Evolutionary conservation across 176 grass and related monocot genomes (phyloP), one percentile per base, ranked within the genome.

Genomic region (Aegilops tauschii): DNA sequence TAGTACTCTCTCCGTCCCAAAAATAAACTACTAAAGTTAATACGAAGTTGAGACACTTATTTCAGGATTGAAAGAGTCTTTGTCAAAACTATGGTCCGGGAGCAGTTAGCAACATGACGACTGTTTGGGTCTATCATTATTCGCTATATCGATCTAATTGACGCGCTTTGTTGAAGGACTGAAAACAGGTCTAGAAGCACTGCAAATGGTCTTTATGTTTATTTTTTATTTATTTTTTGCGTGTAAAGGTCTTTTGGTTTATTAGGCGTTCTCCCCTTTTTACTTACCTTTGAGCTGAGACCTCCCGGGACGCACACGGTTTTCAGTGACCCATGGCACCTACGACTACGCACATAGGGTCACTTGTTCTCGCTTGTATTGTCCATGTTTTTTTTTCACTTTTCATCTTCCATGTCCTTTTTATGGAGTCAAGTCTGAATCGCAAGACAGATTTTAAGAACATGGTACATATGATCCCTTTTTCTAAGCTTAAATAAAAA

Each of bases 71-170:
- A 25, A 25, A 25, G 23, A 25, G 23, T 25, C 23, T 49, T 49
- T 49, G 45, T 49, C 45, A 49, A 49, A 49, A 49, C 12, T 12
- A 49, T 49, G 45, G 45, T 49, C 17, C 25, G 25, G 12, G 20
- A 75, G 45, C 45, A 62, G 83, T 78, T 90, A 21, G 83, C 78
- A 8, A 34, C 62, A 69, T 61, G 83, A 81, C 5, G 47, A 63
- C 85, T 36, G 36, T 62, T 52, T 52, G 49, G 58, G 84, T 74
- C 58, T 65, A 77, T 70, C 78, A 81, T 82, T 34, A 34, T 34
- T 13, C 83, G 67, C 56, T 23, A 28, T 42, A 32, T 85, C 75
- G 30, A 16, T 81, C 82, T 82, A 80, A 85, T 68, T 23, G 7
- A 16, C 4, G 23, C 61, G 13, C 11, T 64, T 77, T 56, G 50